Evolutionary conservation across 176 grass and related monocot genomes (phyloP), one percentile per base, ranked within the genome.

Genomic region (Cenchrus americanus): DNA sequence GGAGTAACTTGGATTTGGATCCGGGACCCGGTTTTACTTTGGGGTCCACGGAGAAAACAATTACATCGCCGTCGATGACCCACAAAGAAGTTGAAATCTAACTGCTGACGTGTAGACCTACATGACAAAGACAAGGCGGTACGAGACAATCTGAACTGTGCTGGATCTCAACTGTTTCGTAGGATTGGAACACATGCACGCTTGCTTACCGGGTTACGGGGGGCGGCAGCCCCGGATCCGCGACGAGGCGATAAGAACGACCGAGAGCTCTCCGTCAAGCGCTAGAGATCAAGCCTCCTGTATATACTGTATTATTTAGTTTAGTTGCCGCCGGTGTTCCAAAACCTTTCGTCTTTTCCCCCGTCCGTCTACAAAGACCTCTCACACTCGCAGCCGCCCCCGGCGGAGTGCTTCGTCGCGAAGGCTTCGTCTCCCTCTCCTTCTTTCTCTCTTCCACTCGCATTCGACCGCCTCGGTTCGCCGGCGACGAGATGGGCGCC

Each of bases 201-300:
- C 50, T 66, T 61, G 19, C 50, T 66, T 61, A 69, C 21, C 27
- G 66, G 58, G 83, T 78, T 8, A 4, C 34, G 34, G 34, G 34
- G 34, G 34, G n/a, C 9, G 0, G 57, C 57, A 14, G 41, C 50
- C 79, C 79, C 80, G 79, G 73, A 67, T 8, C 51, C 51, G 51
- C 66, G 7, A 13, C 52, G 64, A 88, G 67, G 6, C 80, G 91
- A 93, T 93, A 90, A 93, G 91, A 68, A 83, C 82, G 68, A 75
- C 10, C 44, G 14, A 70, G 48, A 63, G 49, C 68, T 69, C 88
- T 44, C 51, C 78, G 69, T 55, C 81, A 71, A 69, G 34, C 62
- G 22, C 54, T 15, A 18, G 32, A 30, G 8, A 7, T 40, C 51
- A 40, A 26, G 46, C 47, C 27, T 30, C 27, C 27, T 30, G 1